Evolutionary conservation across 768 basidiomycete species (phyloP).

Genomic region (Leccinum broughii): DNA sequence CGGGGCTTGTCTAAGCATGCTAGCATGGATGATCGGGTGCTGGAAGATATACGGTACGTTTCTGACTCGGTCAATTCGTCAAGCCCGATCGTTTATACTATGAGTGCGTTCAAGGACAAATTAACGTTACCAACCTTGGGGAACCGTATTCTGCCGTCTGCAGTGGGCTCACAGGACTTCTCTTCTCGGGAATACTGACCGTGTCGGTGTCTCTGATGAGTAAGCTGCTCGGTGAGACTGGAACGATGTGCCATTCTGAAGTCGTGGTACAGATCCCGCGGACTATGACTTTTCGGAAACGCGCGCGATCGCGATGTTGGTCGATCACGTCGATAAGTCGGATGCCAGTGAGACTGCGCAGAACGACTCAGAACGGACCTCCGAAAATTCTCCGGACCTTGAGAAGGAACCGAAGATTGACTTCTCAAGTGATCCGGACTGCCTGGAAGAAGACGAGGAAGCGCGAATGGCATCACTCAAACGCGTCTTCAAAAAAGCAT

Average conservation of each 20-base stretch:
- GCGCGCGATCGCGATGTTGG: conserved; percentile 35
- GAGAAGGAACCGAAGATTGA: conserved; percentile 16
- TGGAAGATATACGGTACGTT: conserved; percentile 46
- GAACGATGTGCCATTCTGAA: conserved; percentile 1
- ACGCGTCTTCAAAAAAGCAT: conserved; percentile 34
- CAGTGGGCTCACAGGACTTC: conserved; percentile 38
- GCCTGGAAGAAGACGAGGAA: conserved; percentile 6
- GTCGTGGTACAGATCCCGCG: conserved; percentile 28
- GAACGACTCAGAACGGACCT: not conserved
- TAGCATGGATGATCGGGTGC: conserved; percentile 53
- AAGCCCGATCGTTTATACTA: not conserved
- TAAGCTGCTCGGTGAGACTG: conserved; percentile 14
- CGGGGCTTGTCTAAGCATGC: conserved; percentile 44
- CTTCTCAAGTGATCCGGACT: not conserved
- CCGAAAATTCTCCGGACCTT: conserved; percentile 12
- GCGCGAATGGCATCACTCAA: conserved; percentile 21
- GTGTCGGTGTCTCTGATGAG: conserved; percentile 38
- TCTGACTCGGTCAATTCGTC: not conserved
- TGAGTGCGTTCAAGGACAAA: conserved; percentile 27
- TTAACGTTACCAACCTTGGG: conserved; percentile 39
- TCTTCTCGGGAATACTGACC: conserved; percentile 40
- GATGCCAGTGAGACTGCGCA: not conserved
- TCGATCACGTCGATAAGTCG: conserved; percentile 6
- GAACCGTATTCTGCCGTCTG: conserved; percentile 42
- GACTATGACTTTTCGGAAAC: conserved; percentile 42